Evolutionary conservation across 805 yeast species (phyloP).

Genomic region (Candida silvicultrix): DNA sequence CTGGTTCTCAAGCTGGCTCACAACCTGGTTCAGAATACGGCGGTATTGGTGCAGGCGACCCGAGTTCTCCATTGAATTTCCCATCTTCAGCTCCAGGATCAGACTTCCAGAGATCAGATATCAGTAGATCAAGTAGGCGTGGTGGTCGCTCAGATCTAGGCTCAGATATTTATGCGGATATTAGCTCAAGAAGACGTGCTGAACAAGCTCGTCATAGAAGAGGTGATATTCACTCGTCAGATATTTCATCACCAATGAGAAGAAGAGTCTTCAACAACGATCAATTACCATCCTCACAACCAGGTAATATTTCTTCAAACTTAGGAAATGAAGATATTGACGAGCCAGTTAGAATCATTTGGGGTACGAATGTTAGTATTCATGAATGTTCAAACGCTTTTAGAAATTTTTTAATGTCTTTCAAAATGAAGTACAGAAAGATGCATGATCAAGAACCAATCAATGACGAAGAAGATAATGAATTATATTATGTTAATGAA

Average conservation of each 20-base stretch:
- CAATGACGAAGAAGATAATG: constrained; percentile 56
- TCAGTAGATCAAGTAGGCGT: constrained; percentile 10
- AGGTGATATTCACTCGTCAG: constrained; percentile 74
- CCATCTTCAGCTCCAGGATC: constrained; percentile 31
- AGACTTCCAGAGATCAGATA: constrained; percentile 14
- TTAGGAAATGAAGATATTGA: constrained; percentile 32
- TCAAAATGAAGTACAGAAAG: constrained; percentile 71
- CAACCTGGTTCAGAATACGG: constrained; percentile 9
- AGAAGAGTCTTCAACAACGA: constrained; percentile 50
- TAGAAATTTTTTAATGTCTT: constrained; percentile 77
- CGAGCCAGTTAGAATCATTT: constrained; percentile 85
- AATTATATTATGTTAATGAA: constrained; percentile 64
- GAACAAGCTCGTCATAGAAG: constrained; percentile 50
- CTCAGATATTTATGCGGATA: constrained; percentile 40
- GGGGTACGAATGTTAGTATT: constrained; percentile 98
- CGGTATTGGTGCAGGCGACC: constrained; percentile 23
- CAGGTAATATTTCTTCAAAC: constrained; percentile 11
- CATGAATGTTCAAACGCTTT: constrained; percentile 79
- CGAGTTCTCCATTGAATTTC: constrained; percentile 40
- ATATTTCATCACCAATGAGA: constrained; percentile 63
- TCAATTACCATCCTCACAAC: constrained; percentile 24
- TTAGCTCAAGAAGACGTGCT: constrained; percentile 31
- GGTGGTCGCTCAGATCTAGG: constrained; percentile 25
- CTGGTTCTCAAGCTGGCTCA: constrained; percentile 14
- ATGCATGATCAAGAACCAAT: constrained; percentile 31